Conservation (phyloP, 2,329 filamentous ascomycete species). For the Ilyonectria mors-panacis region DNA sequence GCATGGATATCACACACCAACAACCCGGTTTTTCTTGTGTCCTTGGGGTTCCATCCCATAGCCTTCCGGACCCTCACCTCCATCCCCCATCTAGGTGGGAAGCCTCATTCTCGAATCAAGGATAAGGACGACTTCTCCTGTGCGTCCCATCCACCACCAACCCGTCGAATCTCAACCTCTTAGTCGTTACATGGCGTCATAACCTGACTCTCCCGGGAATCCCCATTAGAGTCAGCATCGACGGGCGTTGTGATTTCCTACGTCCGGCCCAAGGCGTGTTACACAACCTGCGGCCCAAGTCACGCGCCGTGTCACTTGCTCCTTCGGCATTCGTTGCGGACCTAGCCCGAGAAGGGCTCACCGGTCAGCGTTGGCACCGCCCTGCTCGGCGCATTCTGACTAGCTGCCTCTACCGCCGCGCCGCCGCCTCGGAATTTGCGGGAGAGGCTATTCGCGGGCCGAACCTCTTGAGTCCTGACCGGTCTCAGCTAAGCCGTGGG, state of each 20-base stretch:
- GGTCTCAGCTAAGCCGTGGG: constrained; percentile 1
- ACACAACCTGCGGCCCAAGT: constrained; percentile 31
- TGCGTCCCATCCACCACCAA: constrained; percentile 29
- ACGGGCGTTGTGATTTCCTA: constrained; percentile 23
- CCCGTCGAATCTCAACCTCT: neutral
- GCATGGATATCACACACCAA: constrained; percentile 14
- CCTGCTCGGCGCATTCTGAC: constrained; percentile 1
- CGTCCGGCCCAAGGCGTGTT: constrained; percentile 31
- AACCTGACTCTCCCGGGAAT: constrained; percentile 13
- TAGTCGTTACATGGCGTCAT: neutral
- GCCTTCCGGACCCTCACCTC: neutral
- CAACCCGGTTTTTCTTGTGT: constrained; percentile 33
- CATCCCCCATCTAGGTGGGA: constrained; percentile 1
- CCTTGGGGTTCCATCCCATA: neutral
- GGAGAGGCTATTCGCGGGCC: constrained; percentile 23
- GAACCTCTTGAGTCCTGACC: constrained; percentile 6
- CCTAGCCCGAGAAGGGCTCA: constrained; percentile 16
- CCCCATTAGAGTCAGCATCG: constrained; percentile 1
- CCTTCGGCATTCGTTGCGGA: constrained; percentile 7
- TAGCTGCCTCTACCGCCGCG: neutral
- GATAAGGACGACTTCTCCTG: constrained; percentile 35
- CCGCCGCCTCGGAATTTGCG: neutral
- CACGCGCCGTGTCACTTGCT: constrained; percentile 29
- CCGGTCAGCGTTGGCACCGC: constrained; percentile 18
- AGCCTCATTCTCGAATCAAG: constrained; percentile 28